Conservation (phyloP, 805 yeast species). For the Kluyveromyces siamensis region DNA sequence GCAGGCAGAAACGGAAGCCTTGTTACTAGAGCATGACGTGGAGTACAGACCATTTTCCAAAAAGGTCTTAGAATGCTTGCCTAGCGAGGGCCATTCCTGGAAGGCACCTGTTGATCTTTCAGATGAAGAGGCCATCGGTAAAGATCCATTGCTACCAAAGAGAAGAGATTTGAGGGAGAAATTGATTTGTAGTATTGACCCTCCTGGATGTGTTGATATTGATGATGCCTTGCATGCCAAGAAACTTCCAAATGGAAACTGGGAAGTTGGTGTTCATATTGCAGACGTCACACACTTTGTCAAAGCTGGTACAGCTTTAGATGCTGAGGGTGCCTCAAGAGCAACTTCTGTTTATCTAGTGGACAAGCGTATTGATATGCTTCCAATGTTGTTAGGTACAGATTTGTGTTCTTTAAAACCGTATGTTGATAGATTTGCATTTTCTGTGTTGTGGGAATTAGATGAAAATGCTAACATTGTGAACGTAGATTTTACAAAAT, state of each 20-base stretch:
- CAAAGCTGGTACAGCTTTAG: constrained; percentile 83
- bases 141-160: constrained; percentile 39
- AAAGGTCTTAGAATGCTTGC: constrained; percentile 84
- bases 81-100: constrained; percentile 92
- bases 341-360: constrained; percentile 96
- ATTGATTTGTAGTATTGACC: constrained; percentile 91
- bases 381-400: constrained; percentile 91
- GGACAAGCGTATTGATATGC: constrained; percentile 97
- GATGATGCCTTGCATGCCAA: constrained; percentile 96
- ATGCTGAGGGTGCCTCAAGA: constrained; percentile 92
- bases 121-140: constrained; percentile 44
- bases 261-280: constrained; percentile 96
- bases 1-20: constrained; percentile 93
- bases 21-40: constrained; percentile 88
- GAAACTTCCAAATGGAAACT: constrained; percentile 80
- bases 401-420: constrained; percentile 93
- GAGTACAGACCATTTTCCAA: constrained; percentile 94
- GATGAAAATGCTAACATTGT: constrained; percentile 81
- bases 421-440: constrained; percentile 90
- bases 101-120: constrained; percentile 61
- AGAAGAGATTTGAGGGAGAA: constrained; percentile 84
- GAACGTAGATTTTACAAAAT: constrained; percentile 69
- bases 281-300: constrained; percentile 99
- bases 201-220: constrained; percentile 96
- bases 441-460: constrained; percentile 92